These are phyloP conservation scores for Colletotrichum tanaceti DNA, from an alignment of 2,329 filamentous ascomycete species.

Conservation along the genomic window DNA sequence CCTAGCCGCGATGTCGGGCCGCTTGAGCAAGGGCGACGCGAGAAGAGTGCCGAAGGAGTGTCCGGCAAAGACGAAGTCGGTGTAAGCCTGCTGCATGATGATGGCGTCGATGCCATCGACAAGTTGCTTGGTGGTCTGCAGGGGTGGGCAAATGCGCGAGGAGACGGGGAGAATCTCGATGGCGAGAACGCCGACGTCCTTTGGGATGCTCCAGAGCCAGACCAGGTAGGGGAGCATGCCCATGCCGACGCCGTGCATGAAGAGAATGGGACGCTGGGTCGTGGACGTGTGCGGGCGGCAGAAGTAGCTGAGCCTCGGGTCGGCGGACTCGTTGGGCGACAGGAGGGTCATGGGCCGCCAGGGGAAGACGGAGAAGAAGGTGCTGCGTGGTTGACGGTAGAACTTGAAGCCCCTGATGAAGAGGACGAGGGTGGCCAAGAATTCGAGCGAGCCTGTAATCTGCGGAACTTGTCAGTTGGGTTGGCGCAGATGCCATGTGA, in stretches of 20 bases:
- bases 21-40: conserved; percentile 58
- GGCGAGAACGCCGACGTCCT: conserved; percentile 70
- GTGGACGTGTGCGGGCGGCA: conserved; percentile 70
- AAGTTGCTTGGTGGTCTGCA: conserved; percentile 40
- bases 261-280: conserved; percentile 69
- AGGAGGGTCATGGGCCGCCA: conserved; percentile 64
- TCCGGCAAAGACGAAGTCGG: conserved; percentile 69
- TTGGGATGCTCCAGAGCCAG: conserved; percentile 63
- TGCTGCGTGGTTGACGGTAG: conserved; percentile 51
- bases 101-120: conserved; percentile 53
- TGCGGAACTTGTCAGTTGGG: not conserved
- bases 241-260: conserved; percentile 78
- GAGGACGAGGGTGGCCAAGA: conserved; percentile 60
- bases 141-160: conserved; percentile 67
- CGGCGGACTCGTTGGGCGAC: conserved; percentile 59
- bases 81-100: conserved; percentile 66
- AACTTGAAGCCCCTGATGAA: conserved; percentile 63
- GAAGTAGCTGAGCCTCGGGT: conserved; percentile 70
- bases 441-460: conserved; percentile 56
- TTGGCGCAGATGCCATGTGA: too few species aligned
- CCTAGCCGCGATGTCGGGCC: conserved; percentile 53
- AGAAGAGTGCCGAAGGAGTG: conserved; percentile 76
- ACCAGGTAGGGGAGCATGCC: conserved; percentile 72
- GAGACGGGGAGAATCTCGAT: conserved; percentile 75
- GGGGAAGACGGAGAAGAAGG: conserved; percentile 66